Evolutionary conservation across 352 stramenopile genomes (phyloP).

Genomic region (Globisporangium paddicum): DNA sequence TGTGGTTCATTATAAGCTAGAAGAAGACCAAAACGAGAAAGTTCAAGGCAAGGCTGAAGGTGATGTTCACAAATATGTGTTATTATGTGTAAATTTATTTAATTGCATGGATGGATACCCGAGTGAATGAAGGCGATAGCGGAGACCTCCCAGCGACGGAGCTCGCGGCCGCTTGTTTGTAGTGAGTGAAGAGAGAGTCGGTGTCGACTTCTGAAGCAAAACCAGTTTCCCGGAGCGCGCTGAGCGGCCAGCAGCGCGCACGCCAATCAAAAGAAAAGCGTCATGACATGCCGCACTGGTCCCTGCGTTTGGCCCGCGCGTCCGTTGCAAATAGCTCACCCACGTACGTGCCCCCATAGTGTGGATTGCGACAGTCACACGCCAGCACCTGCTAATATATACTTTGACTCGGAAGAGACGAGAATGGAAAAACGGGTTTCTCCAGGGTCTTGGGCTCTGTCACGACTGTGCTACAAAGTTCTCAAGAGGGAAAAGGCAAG

Average conservation of each 20-base stretch:
- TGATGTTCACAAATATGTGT: background rate
- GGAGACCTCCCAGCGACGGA: background rate
- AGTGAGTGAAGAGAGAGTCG: slow-evolving; percentile 8
- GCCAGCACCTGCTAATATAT: background rate
- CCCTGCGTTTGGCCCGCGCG: background rate
- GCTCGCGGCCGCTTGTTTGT: background rate
- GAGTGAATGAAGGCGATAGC: background rate
- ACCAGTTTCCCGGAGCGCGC: background rate
- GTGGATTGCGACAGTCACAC: slow-evolving; percentile 1
- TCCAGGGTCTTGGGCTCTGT: background rate
- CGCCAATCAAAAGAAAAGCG: background rate
- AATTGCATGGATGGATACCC: background rate
- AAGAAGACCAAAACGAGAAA: background rate
- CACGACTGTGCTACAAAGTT: background rate
- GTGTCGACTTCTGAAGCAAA: slow-evolving; percentile 9
- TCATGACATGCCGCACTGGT: background rate
- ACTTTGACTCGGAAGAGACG: background rate
- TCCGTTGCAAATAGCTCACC: background rate
- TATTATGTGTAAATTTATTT: background rate
- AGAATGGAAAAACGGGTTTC: background rate
- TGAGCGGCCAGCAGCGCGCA: background rate
- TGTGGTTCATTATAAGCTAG: background rate
- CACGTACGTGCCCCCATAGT: background rate
- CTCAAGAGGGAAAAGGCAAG: background rate
- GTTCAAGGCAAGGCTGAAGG: background rate